Evolutionary conservation across 441 rosid genomes (phyloP), one percentile per base, ranked within the genome.

Genomic region (Hura crepitans): DNA sequence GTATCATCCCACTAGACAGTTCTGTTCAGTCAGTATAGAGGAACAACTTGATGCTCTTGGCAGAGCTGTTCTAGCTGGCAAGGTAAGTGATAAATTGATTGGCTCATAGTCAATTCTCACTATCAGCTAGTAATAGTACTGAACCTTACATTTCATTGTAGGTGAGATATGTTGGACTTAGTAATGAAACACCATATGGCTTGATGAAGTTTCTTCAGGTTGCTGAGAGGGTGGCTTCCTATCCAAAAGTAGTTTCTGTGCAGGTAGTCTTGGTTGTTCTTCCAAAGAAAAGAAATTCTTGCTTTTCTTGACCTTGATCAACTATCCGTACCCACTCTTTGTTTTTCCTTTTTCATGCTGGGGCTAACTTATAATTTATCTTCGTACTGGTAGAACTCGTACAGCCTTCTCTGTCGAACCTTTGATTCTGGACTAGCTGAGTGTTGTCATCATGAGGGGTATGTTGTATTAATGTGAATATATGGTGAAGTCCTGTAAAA

Each of bases 391-490:
- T 56, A 87, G 91, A 86, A 82, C 66, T 80, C 87, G 17, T 81
- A 84, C 79, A 81, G 74, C 85, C 64, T 88, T 78, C 93, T 88
- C 66, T 80, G 87, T 74, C 82, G 85, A 73, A 85, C 83, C 71
- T 86, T 86, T 75, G 84, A 86, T 80, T 75, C 83, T 72, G 88
- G 86, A 73, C 45, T 88, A 80, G 86, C 93, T 17, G 89, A 86
- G 72, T 85, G 88, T 77, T 86, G 89, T 78, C 91, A 84, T 78
- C 85, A 82, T 28, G 85, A 88, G 79, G 80, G 91, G 89, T 85
- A 78, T 65, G 69, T 37, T 57, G 39, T 20, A 13, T 35, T 59
- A 13, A 33, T n/a, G 18, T 33, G 17, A 20, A 22, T 73, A 45
- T 49, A 22, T 50, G 10, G 27, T 27, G n/a, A 7, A 8, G 14